These are phyloP conservation scores for Aspergillus uvarum DNA, from an alignment of 2,329 filamentous ascomycete genomes.

Conservation along the genomic window DNA sequence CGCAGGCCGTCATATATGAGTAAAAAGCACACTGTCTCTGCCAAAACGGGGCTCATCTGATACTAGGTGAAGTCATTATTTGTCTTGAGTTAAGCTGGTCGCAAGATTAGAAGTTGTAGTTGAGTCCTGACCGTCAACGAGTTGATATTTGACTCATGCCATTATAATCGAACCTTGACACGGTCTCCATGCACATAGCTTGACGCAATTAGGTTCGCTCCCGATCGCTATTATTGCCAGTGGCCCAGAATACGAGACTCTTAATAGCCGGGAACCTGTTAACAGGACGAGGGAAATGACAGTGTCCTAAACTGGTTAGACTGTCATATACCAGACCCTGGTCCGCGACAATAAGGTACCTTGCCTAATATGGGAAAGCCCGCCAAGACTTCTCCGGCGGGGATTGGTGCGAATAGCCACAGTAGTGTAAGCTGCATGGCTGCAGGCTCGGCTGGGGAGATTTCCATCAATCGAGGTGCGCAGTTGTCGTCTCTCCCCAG, in stretches of 20 bases:
- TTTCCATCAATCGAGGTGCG: constrained; percentile 5
- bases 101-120: background rate
- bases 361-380: background rate
- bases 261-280: too few relatives aligned
- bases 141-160: background rate
- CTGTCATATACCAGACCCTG: background rate
- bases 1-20: background rate
- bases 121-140: background rate
- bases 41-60: background rate
- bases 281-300: background rate
- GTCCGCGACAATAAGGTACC: background rate
- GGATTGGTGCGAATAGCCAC: constrained; percentile 1
- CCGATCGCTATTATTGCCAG: background rate
- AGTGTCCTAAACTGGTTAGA: background rate
- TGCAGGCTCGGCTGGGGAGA: background rate
- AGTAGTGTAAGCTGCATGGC: background rate
- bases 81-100: background rate
- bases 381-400: background rate
- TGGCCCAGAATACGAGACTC: background rate
- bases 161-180: background rate
- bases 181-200: background rate
- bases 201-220: background rate
- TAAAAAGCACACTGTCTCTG: background rate
- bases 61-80: background rate
- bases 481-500: background rate